Evolutionary conservation across 2,329 filamentous ascomycete species (phyloP), one percentile per base, ranked within the genome.

Genomic region (Drechslerella stenobrocha): DNA sequence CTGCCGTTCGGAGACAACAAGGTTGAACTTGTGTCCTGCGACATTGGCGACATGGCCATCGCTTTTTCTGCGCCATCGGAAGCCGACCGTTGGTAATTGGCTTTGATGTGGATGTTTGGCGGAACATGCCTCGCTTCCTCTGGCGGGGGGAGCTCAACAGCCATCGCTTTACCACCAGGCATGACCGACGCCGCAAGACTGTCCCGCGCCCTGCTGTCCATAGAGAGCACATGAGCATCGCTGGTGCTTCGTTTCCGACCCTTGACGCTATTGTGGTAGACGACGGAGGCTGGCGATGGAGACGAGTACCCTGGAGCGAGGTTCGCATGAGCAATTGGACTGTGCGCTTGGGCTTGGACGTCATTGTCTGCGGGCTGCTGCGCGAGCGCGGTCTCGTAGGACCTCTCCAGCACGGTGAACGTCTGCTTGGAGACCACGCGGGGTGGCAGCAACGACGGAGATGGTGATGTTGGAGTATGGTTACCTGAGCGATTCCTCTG

Each of bases 271-370:
- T 60, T 67, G 28, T 66, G 53, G 15, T 67, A 67, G 34, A 15
- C 55, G 32, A 67, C 46, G 22, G 53, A 83, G 81, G 28, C 85
- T 85, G 72, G 85, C 83, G 22, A 84, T 81, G 73, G 83, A 82
- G 74, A 83, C 80, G 74, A 85, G 80, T 69, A 81, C 76, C 44
- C 77, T 77, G 80, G 79, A 77, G 71, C 77, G 70, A 64, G 76
- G 74, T 71, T 77, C 75, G 75, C 71, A 18, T 74, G 74, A 23
- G 74, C 70, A 65, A 72, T 71, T 57, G 71, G 70, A 30, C 70
- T 72, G 37, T 70, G 71, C 65, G 70, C 60, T 70, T 72, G 61
- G 20, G 71, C 59, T 69, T 72, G 60, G 24, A 42, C 46, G 51
- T 45, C 23, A 23, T 45, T 35, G 20, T 28, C 44, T 20, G 34